A percentile compares a stretch with the other conserved stretches of the same genome.
These are phyloP conservation scores for Yarrowia bubula DNA, from an alignment of 805 yeast species.

Conservation along the genomic window DNA sequence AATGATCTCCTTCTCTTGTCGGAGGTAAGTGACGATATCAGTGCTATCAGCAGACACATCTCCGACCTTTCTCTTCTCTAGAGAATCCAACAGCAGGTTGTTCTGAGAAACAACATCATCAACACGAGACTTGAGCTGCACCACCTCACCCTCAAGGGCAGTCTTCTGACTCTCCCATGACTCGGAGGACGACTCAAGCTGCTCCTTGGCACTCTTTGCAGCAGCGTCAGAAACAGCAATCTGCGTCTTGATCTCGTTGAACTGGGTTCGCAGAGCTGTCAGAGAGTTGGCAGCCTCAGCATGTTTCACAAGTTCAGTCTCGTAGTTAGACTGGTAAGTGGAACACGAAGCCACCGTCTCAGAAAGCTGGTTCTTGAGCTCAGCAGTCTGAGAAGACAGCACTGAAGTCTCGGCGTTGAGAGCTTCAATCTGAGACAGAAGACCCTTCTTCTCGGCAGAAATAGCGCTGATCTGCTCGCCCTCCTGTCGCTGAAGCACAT, in stretches of 20 bases:
- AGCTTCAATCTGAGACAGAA: constrained; percentile 30
- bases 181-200: constrained; percentile 39
- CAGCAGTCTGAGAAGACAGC: constrained; percentile 33
- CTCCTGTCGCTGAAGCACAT: constrained; percentile 27
- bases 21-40: constrained; percentile 59
- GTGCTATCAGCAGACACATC: constrained; percentile 21
- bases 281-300: constrained; percentile 50
- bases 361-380: constrained; percentile 37
- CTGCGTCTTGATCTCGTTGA: constrained; percentile 37
- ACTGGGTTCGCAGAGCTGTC: constrained; percentile 43
- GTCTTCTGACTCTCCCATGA: constrained; percentile 48
- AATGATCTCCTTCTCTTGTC: constrained; percentile 72
- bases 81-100: constrained; percentile 61
- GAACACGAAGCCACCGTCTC: constrained; percentile 45
- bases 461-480: constrained; percentile 34
- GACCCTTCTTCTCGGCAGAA: constrained; percentile 32
- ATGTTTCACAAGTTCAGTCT: constrained; percentile 53
- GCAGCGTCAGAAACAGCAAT: constrained; percentile 33
- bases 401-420: constrained; percentile 36
- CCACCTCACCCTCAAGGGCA: constrained; percentile 49
- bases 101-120: constrained; percentile 68
- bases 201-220: constrained; percentile 28
- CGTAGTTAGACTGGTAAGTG: constrained; percentile 55
- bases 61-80: constrained; percentile 46
- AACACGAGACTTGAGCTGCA: constrained; percentile 45